These are phyloP conservation scores for Micractinium sp. DNA, from an alignment of 139 green algal species.

Conservation along the genomic window DNA sequence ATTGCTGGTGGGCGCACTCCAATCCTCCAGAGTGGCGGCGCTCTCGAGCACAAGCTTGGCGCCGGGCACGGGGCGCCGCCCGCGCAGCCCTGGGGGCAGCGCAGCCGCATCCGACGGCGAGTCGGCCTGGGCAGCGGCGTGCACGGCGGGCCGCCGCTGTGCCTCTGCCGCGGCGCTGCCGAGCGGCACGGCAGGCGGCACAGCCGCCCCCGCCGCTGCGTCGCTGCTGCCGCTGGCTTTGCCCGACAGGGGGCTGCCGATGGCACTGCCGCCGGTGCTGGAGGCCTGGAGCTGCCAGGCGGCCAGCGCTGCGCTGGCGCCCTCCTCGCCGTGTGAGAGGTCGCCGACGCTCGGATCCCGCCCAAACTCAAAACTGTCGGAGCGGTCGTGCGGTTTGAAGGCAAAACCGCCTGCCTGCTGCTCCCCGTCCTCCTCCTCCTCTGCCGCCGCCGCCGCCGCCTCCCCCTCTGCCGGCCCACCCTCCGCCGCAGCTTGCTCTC, in stretches of 20 bases:
- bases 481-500: neutral
- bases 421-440: neutral
- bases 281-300: conserved; percentile 12
- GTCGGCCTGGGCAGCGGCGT: neutral
- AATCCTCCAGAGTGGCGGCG: conserved; percentile 30
- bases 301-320: neutral
- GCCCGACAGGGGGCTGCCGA: neutral
- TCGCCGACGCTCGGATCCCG: neutral
- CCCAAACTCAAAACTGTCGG: conserved; percentile 16
- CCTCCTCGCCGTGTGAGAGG: neutral
- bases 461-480: neutral
- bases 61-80: neutral
- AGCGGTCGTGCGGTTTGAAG: neutral
- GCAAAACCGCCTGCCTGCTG: neutral
- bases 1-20: conserved; percentile 6
- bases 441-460: neutral
- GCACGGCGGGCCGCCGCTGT: no score
- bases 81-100: neutral
- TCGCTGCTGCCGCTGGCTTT: no score
- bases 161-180: neutral
- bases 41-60: conserved; percentile 15
- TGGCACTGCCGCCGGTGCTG: neutral
- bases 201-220: neutral
- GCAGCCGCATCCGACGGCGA: neutral
- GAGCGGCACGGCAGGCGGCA: neutral